Evolutionary conservation across 1,284 basidiomycete species (phyloP), one percentile per base, ranked within the genome.

Genomic region (Afroboletus lepidellus): DNA sequence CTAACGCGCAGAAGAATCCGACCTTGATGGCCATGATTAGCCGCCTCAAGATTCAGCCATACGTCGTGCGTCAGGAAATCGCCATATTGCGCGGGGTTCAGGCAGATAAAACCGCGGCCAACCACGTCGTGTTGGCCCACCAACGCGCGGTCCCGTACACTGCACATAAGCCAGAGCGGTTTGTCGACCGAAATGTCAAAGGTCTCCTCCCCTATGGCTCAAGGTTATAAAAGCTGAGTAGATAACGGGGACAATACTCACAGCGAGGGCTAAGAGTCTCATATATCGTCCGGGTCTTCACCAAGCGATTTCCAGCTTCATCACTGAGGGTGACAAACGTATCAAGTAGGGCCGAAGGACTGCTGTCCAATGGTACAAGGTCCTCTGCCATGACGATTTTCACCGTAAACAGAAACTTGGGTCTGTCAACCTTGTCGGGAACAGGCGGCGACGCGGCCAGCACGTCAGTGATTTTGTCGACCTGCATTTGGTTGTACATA

Each of bases 201-300:
- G 0, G 92, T 94, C 69, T 99, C 96, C 59, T 98, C 94, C 97
- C 90, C 90, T 92, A 27, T 39, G 53, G 32, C 51, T 9, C 16
- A 33, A 55, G 33, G 41, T 56, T 5, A 51, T 30, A 41, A 48
- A 8, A 39, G 34, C 4, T 7, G 29, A 50, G 18, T 50, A 18
- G 23, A 44, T 33, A n/a, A 39, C 50, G 32, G 32, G 18, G 20
- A 8, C 50, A 38, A 42, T 23, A 74, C 87, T 67, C 64, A 92
- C 96, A 99, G 69, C 94, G 80, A 21, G 97, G 96, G 64, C 84
- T 85, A 27, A 89, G 71, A 3, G 87, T 86, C 71, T 98, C 95
- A 67, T 98, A 97, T 46, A 99, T 92, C 20, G 95, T 98, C 45
- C 97, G 78, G 9, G 95, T 99, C 76, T 98, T 98, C 30, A 93